Evolutionary conservation across 495 filamentous ascomycete species (phyloP), one percentile per base, ranked within the genome.

Genomic region (Viridothelium virens): DNA sequence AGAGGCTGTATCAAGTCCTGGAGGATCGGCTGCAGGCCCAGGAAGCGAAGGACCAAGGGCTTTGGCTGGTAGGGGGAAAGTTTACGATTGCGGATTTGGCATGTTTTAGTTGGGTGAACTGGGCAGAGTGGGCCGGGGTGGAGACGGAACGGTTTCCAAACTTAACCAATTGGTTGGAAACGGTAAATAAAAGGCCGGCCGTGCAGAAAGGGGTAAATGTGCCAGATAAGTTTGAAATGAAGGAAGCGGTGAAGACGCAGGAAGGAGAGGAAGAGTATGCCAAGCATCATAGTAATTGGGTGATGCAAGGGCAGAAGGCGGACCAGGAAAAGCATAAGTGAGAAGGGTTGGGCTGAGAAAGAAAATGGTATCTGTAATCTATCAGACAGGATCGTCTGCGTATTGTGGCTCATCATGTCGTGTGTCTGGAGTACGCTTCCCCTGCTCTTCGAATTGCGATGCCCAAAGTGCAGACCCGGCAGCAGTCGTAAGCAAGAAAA

Each of bases 1-100:
- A 84, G n/a, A 84, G 91, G 0, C 79, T 95, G 25, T 94, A 91
- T 75, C 74, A 83, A 31, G 86, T 91, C 25, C 80, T 95, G 62
- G 85, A 94, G 16, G 69, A 69, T 38, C 69, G 69, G 9, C 53
- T 71, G 5, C 33, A 18, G 16, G 46, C 63, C 9, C 61, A 67
- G 12, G 39, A 61, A 25, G 33, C 41, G 6, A 44, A 36, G 25
- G 62, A 63, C 2, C 31, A 65, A 12, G 38, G 39, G 6, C 25
- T 41, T 5, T 71, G 68, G 67, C 9, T 71, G 6, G 66, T 68
- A 0, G 68, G 70, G 2, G 65, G 68, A n/a, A 71, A 70, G 44
- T 71, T 65, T 47, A 69, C 65, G 14, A 70, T 71, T 18, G 70
- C 65, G 39, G 70, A 71, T 48, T 48, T 71, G 25, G 53, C 59